phyloP scores from a whole-genome alignment of 2,329 filamentous ascomycete species.

The Apiospora arundinis region DNA sequence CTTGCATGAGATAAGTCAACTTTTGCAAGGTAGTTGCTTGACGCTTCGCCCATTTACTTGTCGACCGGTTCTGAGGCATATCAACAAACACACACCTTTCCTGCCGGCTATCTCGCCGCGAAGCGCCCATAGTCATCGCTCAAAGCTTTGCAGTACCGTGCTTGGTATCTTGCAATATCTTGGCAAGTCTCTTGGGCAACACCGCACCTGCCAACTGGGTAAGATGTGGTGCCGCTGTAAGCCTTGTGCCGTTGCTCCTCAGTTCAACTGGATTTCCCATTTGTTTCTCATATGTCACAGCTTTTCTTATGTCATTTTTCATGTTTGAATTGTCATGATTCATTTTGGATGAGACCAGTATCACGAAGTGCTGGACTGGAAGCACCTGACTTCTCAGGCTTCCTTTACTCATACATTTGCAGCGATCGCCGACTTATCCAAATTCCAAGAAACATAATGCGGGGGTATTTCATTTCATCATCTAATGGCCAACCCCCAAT shows the following conservation, averaged over 20 bases:
- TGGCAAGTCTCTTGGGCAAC: background rate
- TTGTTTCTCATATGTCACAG: background rate
- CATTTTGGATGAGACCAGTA: constrained; percentile 9
- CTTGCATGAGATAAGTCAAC: background rate
- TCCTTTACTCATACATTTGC: constrained; percentile 6
- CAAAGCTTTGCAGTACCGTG: background rate
- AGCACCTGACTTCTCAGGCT: background rate
- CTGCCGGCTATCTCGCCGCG: background rate
- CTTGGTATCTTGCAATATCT: background rate
- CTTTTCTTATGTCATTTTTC: background rate
- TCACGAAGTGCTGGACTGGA: background rate
- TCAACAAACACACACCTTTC: background rate
- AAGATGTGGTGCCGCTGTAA: background rate
- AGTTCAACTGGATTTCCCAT: background rate
- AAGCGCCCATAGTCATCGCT: background rate
- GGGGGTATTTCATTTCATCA: constrained; percentile 22
- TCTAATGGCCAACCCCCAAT: constrained; percentile 3
- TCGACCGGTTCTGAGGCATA: background rate
- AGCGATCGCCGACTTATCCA: constrained; percentile 7
- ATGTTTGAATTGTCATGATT: background rate
- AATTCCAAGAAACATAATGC: background rate
- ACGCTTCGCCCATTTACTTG: background rate
- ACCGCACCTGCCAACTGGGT: background rate
- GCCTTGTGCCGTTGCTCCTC: background rate
- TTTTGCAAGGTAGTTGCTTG: background rate